These are phyloP conservation scores for Endoconidiophora polonica DNA, from an alignment of 2,329 filamentous ascomycete genomes.

Conservation along the genomic window DNA sequence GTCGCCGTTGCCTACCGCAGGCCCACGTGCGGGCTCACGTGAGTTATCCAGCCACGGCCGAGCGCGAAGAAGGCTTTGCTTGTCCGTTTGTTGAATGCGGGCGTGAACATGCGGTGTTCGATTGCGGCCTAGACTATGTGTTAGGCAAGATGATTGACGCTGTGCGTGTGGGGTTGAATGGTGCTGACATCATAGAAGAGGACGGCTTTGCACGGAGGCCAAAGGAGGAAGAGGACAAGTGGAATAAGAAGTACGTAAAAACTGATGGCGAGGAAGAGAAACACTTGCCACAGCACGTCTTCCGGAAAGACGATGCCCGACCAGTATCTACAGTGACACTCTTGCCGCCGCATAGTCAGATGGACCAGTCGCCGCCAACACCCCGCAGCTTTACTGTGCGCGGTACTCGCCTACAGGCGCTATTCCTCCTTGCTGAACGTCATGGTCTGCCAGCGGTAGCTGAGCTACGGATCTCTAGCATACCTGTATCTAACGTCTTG, in stretches of 20 bases:
- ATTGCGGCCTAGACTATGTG: conserved; percentile 63
- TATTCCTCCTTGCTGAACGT: neutral
- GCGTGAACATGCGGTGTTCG: conserved; percentile 56
- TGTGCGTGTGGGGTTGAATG: conserved; percentile 36
- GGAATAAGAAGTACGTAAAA: neutral
- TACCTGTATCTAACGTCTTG: neutral
- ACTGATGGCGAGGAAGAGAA: neutral
- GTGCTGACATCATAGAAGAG: conserved; percentile 18
- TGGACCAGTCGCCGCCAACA: neutral
- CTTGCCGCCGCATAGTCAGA: neutral
- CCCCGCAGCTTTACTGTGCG: neutral
- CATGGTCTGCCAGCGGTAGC: conserved; percentile 1
- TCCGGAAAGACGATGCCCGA: neutral
- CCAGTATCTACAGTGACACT: neutral
- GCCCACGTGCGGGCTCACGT: conserved; percentile 50
- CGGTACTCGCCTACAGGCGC: conserved; percentile 2
- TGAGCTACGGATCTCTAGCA: neutral
- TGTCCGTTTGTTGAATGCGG: conserved; percentile 55
- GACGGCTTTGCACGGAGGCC: neutral
- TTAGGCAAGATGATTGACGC: conserved; percentile 53
- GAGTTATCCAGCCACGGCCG: conserved; percentile 56
- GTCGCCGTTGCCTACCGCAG: conserved; percentile 55
- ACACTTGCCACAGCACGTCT: neutral
- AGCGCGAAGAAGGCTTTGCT: conserved; percentile 50
- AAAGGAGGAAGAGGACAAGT: neutral